Base-by-base conservation (phyloP, 768 basidiomycete species). In the Trametes meyenii region DNA sequence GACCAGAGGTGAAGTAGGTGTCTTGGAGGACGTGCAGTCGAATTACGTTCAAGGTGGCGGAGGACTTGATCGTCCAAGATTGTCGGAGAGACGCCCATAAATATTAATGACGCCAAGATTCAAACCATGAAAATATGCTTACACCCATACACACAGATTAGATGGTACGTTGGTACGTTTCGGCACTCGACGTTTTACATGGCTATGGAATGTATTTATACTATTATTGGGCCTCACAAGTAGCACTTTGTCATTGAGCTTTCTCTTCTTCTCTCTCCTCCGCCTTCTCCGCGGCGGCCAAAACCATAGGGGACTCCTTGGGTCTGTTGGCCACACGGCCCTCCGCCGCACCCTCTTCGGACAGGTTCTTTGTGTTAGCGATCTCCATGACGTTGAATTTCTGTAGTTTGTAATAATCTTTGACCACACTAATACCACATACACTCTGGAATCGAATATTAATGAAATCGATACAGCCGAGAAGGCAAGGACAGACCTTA, bases 381-480 rank as follows among this genome's bases (percentile, higher is more conserved):
- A 93, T 79, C 71, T 87, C 86, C 79, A 86, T 83, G 3, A 90
- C 85, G 65, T 94, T 94, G 78, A 89, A 94, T 67, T 89, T 93
- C 57, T 85, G 83, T 35, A 85, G 75, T 29, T 75, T 75, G 66
- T 92, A 87, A 69, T 92, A 93, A 61, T 89, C 83, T 66, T 82
- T 79, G 4, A 92, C 85, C 24, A 94, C 74, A 56, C 90, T 85
- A 26, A 94, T 77, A 2, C 92, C 89, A 65, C 90, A 92, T 0
- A 89, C 77, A 63, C 85, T 86, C 91, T 93, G 67, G 58, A 16
- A 17, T 44, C 19, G 12, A 46, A 46, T 17, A 39, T 36, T 44
- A 46, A 42, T 50, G 54, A 23, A n/a, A 51, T 16, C n/a, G 23
- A n/a, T 56, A 21, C 1, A 19, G 33, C 33, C 13, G 33, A 11